phyloP scores from a whole-genome alignment of 768 basidiomycete species.

The Tylopilus sp. region DNA sequence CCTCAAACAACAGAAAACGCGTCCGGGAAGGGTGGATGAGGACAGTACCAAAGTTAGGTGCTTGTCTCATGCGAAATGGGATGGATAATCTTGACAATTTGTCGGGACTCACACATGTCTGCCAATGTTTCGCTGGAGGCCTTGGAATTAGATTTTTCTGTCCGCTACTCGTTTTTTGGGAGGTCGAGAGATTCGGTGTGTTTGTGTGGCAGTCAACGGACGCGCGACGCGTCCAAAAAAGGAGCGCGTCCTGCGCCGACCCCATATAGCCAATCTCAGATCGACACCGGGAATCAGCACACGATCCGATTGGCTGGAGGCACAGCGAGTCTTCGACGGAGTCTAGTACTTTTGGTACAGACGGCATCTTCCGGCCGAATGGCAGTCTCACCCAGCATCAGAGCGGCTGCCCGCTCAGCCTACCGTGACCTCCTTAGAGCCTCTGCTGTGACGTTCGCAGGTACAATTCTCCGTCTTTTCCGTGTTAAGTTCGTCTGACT shows the following conservation, averaged over 20 bases:
- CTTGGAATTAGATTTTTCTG: conserved; percentile 24
- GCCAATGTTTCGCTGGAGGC: conserved; percentile 15
- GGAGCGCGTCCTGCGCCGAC: conserved; percentile 40
- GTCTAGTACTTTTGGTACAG: too few relatives aligned
- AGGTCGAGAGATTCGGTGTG: conserved; percentile 29
- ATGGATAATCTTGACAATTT: conserved; percentile 15
- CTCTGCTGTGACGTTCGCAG: conserved; percentile 62
- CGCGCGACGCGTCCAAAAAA: conserved; percentile 35
- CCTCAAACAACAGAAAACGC: conserved; percentile 18
- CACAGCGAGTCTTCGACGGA: background rate
- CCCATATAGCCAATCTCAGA: conserved; percentile 34
- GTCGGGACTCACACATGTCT: conserved; percentile 13
- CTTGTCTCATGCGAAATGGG: conserved; percentile 14
- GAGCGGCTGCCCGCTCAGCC: conserved; percentile 65
- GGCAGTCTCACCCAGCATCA: conserved; percentile 55
- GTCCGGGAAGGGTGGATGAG: background rate
- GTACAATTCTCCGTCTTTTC: conserved; percentile 29
- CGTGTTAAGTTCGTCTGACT: background rate
- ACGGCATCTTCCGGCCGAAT: conserved; percentile 16
- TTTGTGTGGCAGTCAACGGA: conserved; percentile 20
- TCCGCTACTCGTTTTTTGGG: conserved; percentile 29
- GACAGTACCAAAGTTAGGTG: conserved; percentile 15
- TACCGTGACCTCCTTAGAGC: conserved; percentile 73
- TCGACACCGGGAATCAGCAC: conserved; percentile 20
- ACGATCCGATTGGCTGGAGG: conserved; percentile 12